Evolutionary conservation across 305 asterid genomes (phyloP).

Genomic region (Fraxinus albicans): DNA sequence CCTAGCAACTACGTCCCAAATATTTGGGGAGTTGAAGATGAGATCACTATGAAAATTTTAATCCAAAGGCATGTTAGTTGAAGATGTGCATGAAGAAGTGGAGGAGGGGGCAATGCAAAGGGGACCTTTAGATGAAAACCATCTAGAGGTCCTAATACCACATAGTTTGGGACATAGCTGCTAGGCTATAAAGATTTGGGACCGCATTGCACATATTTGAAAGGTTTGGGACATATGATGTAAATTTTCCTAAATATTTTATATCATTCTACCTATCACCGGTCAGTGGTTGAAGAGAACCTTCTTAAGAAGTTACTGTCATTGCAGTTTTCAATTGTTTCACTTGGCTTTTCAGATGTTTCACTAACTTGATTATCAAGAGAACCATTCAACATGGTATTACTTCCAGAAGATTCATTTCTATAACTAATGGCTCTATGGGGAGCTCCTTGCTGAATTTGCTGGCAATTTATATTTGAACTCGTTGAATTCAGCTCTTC

Average conservation of each 20-base stretch:
- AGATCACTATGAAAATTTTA: neutral
- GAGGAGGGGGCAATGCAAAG: neutral
- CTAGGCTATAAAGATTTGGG: neutral
- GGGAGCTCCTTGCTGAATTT: conserved; percentile 37
- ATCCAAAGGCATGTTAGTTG: neutral
- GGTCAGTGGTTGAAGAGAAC: conserved; percentile 37
- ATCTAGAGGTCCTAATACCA: neutral
- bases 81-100: neutral
- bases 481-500: conserved; percentile 43
- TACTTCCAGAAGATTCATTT: conserved; percentile 37
- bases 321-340: conserved; percentile 40
- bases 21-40: neutral
- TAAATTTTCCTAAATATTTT: neutral
- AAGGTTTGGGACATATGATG: neutral
- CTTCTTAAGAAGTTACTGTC: conserved; percentile 71
- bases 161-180: neutral
- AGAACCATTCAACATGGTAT: conserved; percentile 29
- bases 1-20: neutral
- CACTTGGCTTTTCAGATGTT: conserved; percentile 45
- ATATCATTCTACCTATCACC: conserved; percentile 17
- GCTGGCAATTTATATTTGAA: conserved; percentile 35
- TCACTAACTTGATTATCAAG: conserved; percentile 36
- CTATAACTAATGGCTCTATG: conserved; percentile 28
- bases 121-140: neutral
- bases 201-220: neutral